These are phyloP conservation scores for Cochlearia excelsa DNA, from an alignment of 345 rosid species.

Conservation along the genomic window DNA sequence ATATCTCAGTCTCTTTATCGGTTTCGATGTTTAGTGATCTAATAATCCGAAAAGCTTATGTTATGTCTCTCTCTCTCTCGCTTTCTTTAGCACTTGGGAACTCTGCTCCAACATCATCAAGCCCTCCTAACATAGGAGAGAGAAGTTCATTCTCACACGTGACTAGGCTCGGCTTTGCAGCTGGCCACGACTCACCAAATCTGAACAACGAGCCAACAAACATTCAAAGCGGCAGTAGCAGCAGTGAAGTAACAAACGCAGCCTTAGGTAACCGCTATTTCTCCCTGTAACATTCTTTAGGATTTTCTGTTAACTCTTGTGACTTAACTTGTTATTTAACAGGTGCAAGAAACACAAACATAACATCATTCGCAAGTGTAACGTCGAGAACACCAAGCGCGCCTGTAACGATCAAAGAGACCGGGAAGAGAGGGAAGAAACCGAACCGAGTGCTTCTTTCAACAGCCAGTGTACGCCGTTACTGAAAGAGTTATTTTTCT, in stretches of 20 bases:
- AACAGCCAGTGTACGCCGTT: slow-evolving; percentile 79
- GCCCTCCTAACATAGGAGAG: slow-evolving; percentile 64
- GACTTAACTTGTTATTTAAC: slow-evolving; percentile 9
- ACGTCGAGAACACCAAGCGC: slow-evolving; percentile 51
- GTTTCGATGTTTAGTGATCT: background rate
- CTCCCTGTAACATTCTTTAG: slow-evolving; percentile 4
- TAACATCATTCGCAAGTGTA: slow-evolving; percentile 73
- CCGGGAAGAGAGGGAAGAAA: slow-evolving; percentile 79
- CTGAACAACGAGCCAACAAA: slow-evolving; percentile 55
- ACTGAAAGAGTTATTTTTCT: slow-evolving; percentile 34
- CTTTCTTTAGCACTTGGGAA: slow-evolving; percentile 59
- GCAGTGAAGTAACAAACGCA: slow-evolving; percentile 35
- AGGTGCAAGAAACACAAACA: slow-evolving; percentile 55
- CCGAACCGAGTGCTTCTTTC: slow-evolving; percentile 68
- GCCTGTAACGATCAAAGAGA: slow-evolving; percentile 49
- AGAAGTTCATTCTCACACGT: slow-evolving; percentile 79
- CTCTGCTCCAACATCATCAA: slow-evolving; percentile 50
- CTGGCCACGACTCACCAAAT: slow-evolving; percentile 82
- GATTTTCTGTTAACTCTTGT: background rate
- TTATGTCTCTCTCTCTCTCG: background rate
- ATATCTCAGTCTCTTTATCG: background rate
- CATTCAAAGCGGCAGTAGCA: slow-evolving; percentile 31
- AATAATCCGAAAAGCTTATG: background rate
- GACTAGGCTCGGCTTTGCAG: slow-evolving; percentile 89
- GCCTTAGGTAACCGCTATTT: slow-evolving; percentile 38